phyloP scores from a whole-genome alignment of 1,284 basidiomycete genomes.

The Ustilago bromivora region DNA sequence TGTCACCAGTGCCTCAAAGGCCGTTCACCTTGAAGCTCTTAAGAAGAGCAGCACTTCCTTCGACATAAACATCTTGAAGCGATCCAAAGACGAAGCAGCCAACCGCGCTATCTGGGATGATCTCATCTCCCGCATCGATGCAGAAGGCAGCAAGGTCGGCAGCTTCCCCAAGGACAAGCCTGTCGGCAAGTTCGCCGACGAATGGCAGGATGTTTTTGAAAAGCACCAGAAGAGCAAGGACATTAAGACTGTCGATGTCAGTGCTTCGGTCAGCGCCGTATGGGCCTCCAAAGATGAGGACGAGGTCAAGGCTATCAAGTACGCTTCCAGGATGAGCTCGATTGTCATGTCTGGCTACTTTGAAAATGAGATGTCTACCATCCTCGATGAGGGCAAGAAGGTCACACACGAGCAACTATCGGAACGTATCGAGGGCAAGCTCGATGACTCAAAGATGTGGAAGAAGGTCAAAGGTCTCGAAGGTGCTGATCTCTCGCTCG shows the following conservation, averaged over 20 bases:
- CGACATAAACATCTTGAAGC: conserved; percentile 68
- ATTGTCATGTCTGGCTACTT: conserved; percentile 88
- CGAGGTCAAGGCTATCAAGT: conserved; percentile 73
- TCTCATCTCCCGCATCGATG: conserved; percentile 46
- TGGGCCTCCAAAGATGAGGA: conserved; percentile 91
- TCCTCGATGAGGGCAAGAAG: conserved; percentile 90
- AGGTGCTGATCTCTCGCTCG: conserved; percentile 81
- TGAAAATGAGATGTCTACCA: conserved; percentile 86
- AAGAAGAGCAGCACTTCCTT: conserved; percentile 50
- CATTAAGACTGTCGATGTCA: conserved; percentile 82
- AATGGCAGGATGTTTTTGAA: conserved; percentile 76
- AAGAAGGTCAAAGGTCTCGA: conserved; percentile 75
- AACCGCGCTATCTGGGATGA: conserved; percentile 69
- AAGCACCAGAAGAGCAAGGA: conserved; percentile 56
- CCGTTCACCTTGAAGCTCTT: conserved; percentile 60
- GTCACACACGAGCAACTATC: conserved; percentile 89
- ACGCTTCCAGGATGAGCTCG: conserved; percentile 83
- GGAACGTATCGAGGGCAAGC: conserved; percentile 83
- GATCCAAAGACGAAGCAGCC: conserved; percentile 69
- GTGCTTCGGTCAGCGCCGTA: conserved; percentile 79
- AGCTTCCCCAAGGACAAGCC: conserved; percentile 81
- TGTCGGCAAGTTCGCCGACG: conserved; percentile 81
- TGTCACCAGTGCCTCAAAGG: conserved; percentile 87
- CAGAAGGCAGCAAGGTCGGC: conserved; percentile 47
- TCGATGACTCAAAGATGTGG: conserved; percentile 80